Conservation (phyloP, 768 basidiomycete species). For the Roridomyces roridus region DNA sequence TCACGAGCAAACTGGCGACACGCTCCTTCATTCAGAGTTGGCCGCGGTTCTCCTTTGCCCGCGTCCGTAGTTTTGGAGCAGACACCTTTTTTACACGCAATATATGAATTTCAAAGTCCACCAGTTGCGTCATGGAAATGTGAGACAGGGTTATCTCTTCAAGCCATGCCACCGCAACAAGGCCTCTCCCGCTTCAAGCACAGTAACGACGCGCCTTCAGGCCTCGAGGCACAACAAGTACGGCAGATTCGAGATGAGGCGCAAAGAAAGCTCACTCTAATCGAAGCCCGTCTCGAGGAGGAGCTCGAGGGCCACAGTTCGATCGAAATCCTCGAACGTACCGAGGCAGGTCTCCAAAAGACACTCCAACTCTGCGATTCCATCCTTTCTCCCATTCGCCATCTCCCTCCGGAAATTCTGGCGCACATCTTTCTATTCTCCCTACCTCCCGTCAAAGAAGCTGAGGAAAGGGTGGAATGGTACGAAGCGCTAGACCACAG, state of each 20-base stretch:
- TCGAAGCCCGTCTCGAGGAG: no score
- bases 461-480: background rate
- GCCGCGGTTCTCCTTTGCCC: constrained; percentile 14
- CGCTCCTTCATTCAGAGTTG: constrained; percentile 25
- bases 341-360: no score
- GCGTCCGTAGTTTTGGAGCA: constrained; percentile 22
- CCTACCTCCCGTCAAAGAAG: background rate
- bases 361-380: no score
- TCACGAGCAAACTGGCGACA: constrained; percentile 14
- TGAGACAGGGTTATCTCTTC: no score
- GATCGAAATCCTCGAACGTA: no score
- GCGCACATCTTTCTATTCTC: constrained; percentile 1
- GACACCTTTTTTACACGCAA: constrained; percentile 3
- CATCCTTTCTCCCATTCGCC: constrained; percentile 5
- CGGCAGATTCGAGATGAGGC: background rate
- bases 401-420: constrained; percentile 5
- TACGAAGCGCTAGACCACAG: background rate
- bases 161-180: no score
- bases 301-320: no score
- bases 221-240: background rate
- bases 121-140: no score
- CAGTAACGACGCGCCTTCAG: background rate
- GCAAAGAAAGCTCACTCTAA: background rate
- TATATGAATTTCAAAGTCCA: background rate
- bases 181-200: background rate